Conservation (phyloP, 78 protist species). For the Dictyostelium capitatum region DNA sequence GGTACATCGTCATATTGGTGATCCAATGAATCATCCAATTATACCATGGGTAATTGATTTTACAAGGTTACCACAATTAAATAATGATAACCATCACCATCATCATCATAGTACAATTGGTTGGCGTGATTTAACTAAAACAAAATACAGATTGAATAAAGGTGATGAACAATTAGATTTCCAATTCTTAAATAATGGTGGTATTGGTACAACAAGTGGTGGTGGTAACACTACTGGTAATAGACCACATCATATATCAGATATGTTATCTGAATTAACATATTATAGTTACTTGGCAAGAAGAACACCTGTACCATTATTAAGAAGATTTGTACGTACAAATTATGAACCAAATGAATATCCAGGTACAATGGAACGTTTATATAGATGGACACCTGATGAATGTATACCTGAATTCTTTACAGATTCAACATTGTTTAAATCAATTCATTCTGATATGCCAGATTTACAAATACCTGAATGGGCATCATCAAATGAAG, state of each 20-base stretch:
- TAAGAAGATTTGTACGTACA: conserved; percentile 86
- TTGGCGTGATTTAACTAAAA: conserved; percentile 81
- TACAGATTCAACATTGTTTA: conserved; percentile 82
- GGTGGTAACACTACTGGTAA: neutral
- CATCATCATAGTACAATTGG: neutral
- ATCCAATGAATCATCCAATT: conserved; percentile 87
- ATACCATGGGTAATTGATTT: conserved; percentile 92
- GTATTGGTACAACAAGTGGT: neutral
- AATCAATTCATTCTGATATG: conserved; percentile 90
- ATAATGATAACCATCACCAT: neutral
- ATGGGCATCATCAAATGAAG: conserved; percentile 94
- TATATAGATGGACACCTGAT: conserved; percentile 93
- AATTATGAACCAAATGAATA: conserved; percentile 90
- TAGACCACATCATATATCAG: conserved; percentile 88
- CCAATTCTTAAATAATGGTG: conserved; percentile 52
- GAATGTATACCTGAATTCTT: conserved; percentile 95
- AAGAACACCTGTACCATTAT: conserved; percentile 85
- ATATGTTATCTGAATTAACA: conserved; percentile 86
- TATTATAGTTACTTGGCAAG: conserved; percentile 90
- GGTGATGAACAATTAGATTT: conserved; percentile 92
- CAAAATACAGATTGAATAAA: conserved; percentile 89
- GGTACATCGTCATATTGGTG: conserved; percentile 86
- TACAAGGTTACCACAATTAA: conserved; percentile 17
- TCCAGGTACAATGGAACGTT: conserved; percentile 86
- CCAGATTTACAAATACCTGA: conserved; percentile 84